Evolutionary conservation across 129 eudicot genomes (phyloP).

Genomic region (Chrysanthemum lavandulifolium): DNA sequence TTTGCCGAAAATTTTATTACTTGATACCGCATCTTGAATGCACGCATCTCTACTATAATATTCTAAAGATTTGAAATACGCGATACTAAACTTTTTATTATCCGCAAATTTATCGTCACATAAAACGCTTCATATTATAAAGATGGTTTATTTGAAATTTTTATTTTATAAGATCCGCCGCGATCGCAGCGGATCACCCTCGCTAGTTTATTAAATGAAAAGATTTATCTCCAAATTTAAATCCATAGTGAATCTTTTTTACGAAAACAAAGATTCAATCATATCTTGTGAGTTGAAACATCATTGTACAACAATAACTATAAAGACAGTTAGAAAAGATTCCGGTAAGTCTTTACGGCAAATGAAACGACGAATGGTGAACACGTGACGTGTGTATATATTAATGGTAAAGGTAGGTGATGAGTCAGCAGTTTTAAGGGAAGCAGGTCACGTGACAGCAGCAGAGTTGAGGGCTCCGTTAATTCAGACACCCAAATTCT

Average conservation of each 20-base stretch:
- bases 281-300: not conserved
- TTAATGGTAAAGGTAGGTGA: constrained; percentile 4
- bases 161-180: too few species aligned
- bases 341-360: constrained; percentile 3
- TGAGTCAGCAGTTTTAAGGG: constrained; percentile 26
- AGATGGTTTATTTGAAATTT: too few species aligned
- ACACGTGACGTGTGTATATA: constrained; percentile 37
- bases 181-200: too few species aligned
- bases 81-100: too few species aligned
- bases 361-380: constrained; percentile 11
- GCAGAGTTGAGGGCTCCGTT: constrained; percentile 42
- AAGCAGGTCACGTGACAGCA: constrained; percentile 42
- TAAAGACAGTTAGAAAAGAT: constrained; percentile 15
- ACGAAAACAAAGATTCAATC: constrained; percentile 1
- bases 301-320: not conserved
- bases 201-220: too few species aligned
- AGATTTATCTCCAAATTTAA: too few species aligned
- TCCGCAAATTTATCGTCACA: too few species aligned
- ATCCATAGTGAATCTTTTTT: not conserved
- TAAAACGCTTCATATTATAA: too few species aligned
- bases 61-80: too few species aligned
- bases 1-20: too few species aligned
- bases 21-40: too few species aligned
- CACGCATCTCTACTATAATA: too few species aligned
- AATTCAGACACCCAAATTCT: constrained; percentile 9